A percentile compares a stretch with the other conserved stretches of the same genome.
These are phyloP conservation scores for Pythium apleroticum DNA, from an alignment of 352 stramenopile species.

Conservation along the genomic window DNA sequence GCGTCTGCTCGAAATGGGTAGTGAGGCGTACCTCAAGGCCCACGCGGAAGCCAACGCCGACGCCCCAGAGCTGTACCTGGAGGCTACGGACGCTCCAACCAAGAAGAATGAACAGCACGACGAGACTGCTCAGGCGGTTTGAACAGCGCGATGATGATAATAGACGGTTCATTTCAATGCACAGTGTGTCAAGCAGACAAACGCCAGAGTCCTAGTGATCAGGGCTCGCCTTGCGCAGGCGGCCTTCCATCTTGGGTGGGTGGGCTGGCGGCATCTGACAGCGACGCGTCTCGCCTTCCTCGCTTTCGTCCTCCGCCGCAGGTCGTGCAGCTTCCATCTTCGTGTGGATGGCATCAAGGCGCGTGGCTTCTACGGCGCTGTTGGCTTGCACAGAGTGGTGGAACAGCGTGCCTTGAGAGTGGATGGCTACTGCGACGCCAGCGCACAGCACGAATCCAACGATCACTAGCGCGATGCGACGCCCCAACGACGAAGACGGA, in stretches of 20 bases:
- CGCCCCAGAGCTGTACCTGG: slow-evolving; percentile 30
- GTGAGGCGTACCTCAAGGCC: slow-evolving; percentile 64
- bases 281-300: background rate
- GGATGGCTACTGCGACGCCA: background rate
- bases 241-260: background rate
- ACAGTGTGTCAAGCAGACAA: background rate
- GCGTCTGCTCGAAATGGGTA: slow-evolving; percentile 85
- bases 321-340: background rate
- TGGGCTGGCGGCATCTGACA: background rate
- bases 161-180: slow-evolving; percentile 2
- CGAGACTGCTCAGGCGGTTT: slow-evolving; percentile 10
- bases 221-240: background rate
- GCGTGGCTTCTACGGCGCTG: background rate
- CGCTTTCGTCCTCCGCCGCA: background rate
- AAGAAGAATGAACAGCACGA: slow-evolving; percentile 19
- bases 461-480: slow-evolving; percentile 3
- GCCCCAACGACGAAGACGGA: background rate
- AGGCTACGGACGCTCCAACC: slow-evolving; percentile 17
- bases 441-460: slow-evolving; percentile 6
- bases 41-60: slow-evolving; percentile 38
- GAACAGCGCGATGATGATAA: slow-evolving; percentile 3
- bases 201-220: background rate
- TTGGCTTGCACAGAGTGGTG: background rate
- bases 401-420: background rate
- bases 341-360: background rate